Base-by-base conservation (phyloP, 371 early-diverging fungal genomes). In the Globomyces sp. region DNA sequence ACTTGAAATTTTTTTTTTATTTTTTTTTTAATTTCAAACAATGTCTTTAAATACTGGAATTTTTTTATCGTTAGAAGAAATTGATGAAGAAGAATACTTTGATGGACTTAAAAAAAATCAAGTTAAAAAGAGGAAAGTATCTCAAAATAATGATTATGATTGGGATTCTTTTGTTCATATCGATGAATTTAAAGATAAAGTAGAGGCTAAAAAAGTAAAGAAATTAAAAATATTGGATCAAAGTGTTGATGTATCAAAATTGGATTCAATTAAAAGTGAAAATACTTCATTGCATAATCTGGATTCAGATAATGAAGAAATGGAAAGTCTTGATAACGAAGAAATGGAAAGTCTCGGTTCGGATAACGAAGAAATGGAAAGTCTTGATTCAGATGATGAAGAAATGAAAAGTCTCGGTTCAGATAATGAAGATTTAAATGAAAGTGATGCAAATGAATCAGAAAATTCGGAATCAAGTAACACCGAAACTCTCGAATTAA, bases 291-390 rank as follows among this genome's bases (percentile, higher is more conserved):
- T 24, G 0, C 24, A 24, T 24, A 24, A 24, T 24, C 24, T 24
- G 24, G 24, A 24, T 24, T 24, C 24, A 24, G 24, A 24, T 24
- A 24, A 24, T 24, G 24, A 39, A 72, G 3, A 72, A 76, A 57
- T 71, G 72, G 55, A 74, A 65, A 52, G 58, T 64, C 42, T 71
- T 67, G 66, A 68, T 66, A 8, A 72, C 61, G 61, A 57, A 57
- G 77, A 63, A 46, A 68, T 67, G 52, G 70, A 72, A 24, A 24
- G 24, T 24, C 24, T 24, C 24, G 24, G 24, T 24, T 24, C 24
- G 24, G 24, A 24, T 24, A 24, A 24, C 24, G 24, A 24, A 24
- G 6, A 64, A 73, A 13, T 59, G 60, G 60, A 71, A 73, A 13
- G 69, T 6, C 4, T 55, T 37, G 9, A 55, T 24, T 24, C 24